phyloP scores from a whole-genome alignment of 2,329 filamentous ascomycete species.

The Botrytis galanthina region DNA sequence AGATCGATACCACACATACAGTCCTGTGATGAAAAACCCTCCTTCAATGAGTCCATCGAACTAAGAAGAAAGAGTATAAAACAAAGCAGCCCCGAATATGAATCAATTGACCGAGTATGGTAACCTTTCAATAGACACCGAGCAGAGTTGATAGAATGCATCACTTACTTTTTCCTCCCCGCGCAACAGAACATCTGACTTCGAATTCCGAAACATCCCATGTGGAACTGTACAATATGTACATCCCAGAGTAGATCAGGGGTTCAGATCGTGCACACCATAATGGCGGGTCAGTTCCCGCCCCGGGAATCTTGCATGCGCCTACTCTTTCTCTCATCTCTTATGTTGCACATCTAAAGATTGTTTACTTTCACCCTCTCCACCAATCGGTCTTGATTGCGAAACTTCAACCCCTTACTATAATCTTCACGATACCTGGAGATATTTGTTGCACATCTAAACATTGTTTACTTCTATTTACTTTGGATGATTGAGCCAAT shows the following conservation, averaged over 20 bases:
- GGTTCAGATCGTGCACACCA: neutral
- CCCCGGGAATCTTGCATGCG: neutral
- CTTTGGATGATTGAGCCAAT: neutral
- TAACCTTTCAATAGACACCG: neutral
- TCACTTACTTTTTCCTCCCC: neutral
- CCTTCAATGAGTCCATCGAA: neutral
- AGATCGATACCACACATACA: neutral
- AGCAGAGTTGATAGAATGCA: neutral
- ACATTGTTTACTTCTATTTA: conserved; percentile 9
- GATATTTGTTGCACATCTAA: neutral
- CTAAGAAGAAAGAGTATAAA: neutral
- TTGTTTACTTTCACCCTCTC: neutral
- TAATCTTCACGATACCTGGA: neutral
- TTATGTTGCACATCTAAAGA: neutral
- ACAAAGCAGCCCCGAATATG: neutral
- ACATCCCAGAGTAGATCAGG: neutral
- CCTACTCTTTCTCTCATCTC: neutral
- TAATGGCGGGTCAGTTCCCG: neutral
- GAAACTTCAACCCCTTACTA: neutral
- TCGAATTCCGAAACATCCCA: neutral
- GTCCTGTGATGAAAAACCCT: neutral
- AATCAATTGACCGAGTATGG: neutral
- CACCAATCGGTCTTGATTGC: neutral
- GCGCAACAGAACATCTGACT: neutral
- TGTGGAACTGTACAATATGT: neutral